Percentiles rank a stretch among this genome's conserved stretches.
Evolutionary conservation across 1,139 yeast genomes (phyloP).

Genomic region (Tardiomyces blankii): DNA sequence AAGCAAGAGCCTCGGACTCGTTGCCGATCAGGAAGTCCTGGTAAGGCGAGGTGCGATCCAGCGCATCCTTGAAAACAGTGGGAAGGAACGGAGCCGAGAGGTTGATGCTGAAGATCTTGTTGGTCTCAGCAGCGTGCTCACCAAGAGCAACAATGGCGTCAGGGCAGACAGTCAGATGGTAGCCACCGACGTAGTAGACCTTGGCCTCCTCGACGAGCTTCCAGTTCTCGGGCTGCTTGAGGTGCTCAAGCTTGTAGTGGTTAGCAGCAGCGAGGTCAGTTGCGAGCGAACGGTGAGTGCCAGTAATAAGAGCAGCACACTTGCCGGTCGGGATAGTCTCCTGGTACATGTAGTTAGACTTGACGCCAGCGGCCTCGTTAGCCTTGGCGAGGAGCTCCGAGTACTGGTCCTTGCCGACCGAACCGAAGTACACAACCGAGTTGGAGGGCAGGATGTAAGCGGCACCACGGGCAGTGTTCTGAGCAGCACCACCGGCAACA

Average conservation of each 20-base stretch:
- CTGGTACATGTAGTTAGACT: conserved; percentile 76
- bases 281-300: conserved; percentile 80
- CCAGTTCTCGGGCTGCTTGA: conserved; percentile 90
- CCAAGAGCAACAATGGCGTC: conserved; percentile 87
- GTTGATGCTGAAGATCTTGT: conserved; percentile 79
- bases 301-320: conserved; percentile 93
- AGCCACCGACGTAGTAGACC: conserved; percentile 89
- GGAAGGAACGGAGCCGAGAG: conserved; percentile 95
- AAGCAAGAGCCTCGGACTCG: conserved; percentile 95
- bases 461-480: conserved; percentile 98
- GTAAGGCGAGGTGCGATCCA: conserved; percentile 72
- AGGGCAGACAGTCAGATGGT: conserved; percentile 96
- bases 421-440: conserved; percentile 89
- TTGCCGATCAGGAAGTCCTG: conserved; percentile 90
- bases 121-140: conserved; percentile 75
- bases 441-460: conserved; percentile 76
- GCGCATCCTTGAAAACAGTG: conserved; percentile 86
- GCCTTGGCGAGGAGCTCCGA: conserved; percentile 74
- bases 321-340: conserved; percentile 79
- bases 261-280: conserved; percentile 98
- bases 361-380: conserved; percentile 78
- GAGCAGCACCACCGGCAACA: conserved; percentile 99
- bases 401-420: conserved; percentile 89
- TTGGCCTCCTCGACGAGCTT: conserved; percentile 67
- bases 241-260: conserved; percentile 84